Percentiles rank a stretch among this genome's conserved stretches.
These are phyloP conservation scores for Umbelopsis ramanniana DNA, from an alignment of 192 early-diverging fungal genomes.

Conservation along the genomic window DNA sequence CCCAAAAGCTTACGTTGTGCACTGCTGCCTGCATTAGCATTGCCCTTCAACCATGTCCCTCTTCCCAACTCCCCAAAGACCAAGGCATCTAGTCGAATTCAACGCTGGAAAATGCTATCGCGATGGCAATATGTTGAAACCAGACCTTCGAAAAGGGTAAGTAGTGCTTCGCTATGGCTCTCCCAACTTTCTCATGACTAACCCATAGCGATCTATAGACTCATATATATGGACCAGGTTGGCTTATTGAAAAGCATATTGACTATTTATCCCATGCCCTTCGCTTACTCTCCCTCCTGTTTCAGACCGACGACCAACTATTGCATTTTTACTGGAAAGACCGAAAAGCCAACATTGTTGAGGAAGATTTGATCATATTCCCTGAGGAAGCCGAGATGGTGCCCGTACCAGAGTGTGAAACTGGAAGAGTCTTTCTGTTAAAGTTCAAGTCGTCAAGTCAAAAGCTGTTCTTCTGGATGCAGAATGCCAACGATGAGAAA, in stretches of 20 bases:
- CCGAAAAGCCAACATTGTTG: slow-evolving; percentile 46
- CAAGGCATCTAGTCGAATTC: slow-evolving; percentile 57
- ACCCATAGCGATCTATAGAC: slow-evolving; percentile 30
- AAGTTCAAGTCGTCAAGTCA: slow-evolving; percentile 81
- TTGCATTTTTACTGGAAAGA: slow-evolving; percentile 87
- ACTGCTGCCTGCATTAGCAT: neutral
- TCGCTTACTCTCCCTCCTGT: too few relatives aligned
- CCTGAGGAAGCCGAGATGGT: slow-evolving; percentile 75
- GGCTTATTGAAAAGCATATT: too few relatives aligned
- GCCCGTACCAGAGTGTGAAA: slow-evolving; percentile 52
- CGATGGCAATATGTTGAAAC: slow-evolving; percentile 68
- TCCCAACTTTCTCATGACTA: neutral
- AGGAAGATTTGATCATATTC: slow-evolving; percentile 72
- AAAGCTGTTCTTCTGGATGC: slow-evolving; percentile 87
- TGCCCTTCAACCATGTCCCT: slow-evolving; percentile 37
- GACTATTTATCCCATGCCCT: too few relatives aligned
- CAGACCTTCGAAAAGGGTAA: slow-evolving; percentile 74
- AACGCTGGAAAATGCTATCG: slow-evolving; percentile 74
- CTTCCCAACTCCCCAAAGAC: slow-evolving; percentile 32
- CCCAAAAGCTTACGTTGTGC: slow-evolving; percentile 13
- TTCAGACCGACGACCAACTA: slow-evolving; percentile 65
- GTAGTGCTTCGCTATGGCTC: slow-evolving; percentile 1
- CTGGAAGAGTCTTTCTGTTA: slow-evolving; percentile 79
- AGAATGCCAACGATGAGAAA: slow-evolving; percentile 62
- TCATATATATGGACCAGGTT: slow-evolving; percentile 66